Percentiles rank a stretch among this genome's conserved stretches.
These are phyloP conservation scores for Quercus glauca DNA, from an alignment of 306 rosid species.

Conservation along the genomic window DNA sequence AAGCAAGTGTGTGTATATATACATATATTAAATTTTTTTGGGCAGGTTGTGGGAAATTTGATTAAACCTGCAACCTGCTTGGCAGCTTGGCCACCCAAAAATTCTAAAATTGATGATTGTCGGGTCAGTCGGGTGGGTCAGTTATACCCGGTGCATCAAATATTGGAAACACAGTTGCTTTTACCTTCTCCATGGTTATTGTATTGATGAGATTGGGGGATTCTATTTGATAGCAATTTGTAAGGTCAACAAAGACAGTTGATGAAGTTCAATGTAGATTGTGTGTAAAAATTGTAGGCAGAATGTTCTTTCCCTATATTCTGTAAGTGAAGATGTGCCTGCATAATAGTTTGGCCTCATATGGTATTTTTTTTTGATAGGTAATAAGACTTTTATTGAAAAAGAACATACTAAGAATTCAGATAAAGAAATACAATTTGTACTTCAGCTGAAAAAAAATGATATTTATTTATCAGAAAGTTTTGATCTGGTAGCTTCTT, in stretches of 20 bases:
- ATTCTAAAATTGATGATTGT: too few relatives aligned
- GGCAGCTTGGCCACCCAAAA: too few relatives aligned
- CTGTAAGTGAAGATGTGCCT: not conserved
- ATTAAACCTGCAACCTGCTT: too few relatives aligned
- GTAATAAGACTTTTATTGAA: too few relatives aligned
- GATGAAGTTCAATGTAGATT: not conserved
- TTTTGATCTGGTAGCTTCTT: not conserved
- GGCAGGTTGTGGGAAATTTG: too few relatives aligned
- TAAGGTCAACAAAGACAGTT: not conserved
- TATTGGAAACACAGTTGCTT: not conserved
- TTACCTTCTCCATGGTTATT: not conserved
- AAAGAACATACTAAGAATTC: too few relatives aligned
- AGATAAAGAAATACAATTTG: too few relatives aligned
- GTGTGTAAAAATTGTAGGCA: not conserved
- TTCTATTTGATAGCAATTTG: not conserved
- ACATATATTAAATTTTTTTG: too few relatives aligned
- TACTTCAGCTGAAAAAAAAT: not conserved
- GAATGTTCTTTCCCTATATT: not conserved
- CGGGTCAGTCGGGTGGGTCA: too few relatives aligned
- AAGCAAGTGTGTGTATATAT: too few relatives aligned
- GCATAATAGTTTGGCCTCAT: not conserved
- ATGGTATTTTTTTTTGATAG: not conserved
- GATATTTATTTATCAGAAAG: not conserved
- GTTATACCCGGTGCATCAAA: not conserved
- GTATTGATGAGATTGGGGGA: not conserved